Evolutionary conservation across 176 grass and related monocot genomes (phyloP).

Genomic region (Oryza longistaminata): DNA sequence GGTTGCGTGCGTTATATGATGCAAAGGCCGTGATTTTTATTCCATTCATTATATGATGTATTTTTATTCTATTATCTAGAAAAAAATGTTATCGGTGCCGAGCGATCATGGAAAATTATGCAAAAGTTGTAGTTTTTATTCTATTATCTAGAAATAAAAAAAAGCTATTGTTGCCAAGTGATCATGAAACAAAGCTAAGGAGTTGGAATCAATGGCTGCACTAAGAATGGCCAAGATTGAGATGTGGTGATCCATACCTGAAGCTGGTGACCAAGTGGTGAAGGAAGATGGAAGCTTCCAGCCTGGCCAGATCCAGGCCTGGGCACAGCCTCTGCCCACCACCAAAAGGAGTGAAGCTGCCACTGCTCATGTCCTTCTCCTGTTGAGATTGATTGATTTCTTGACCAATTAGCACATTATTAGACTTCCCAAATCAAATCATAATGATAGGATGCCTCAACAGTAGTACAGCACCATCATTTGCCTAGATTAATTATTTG

Average conservation of each 20-base stretch:
- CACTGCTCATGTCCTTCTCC: conserved; percentile 75
- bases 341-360: conserved; percentile 93
- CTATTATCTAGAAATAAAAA: no score
- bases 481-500: background rate
- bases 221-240: background rate
- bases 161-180: background rate
- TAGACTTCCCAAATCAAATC: conserved; percentile 42
- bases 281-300: conserved; percentile 98
- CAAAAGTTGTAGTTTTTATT: no score
- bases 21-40: no score
- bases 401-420: conserved; percentile 45
- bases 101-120: no score
- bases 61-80: no score
- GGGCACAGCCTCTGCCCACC: conserved; percentile 98
- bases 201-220: background rate
- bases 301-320: conserved; percentile 92
- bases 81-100: no score
- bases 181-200: background rate
- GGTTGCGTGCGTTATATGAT: no score
- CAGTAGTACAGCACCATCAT: conserved; percentile 4
- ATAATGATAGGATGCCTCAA: conserved; percentile 25
- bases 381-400: conserved; percentile 53
- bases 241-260: conserved; percentile 55
- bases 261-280: conserved; percentile 98
- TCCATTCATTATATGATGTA: no score